A percentile compares a stretch with the other conserved stretches of the same genome.
Conservation (phyloP, 306 rosid species). For the Quercus mongolica region DNA sequence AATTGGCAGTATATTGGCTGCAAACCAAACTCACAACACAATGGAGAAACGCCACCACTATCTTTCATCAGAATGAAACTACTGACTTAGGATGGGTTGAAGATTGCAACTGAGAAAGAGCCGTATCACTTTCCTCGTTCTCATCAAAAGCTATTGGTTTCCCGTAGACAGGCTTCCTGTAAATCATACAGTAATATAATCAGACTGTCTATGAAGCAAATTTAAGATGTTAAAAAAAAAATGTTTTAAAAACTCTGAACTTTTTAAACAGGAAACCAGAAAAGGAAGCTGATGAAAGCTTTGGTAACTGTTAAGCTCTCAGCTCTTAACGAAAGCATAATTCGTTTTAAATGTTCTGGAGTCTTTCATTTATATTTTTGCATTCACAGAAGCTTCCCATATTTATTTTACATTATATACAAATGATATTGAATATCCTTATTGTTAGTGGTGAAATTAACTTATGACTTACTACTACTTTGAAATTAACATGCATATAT, state of each 20-base stretch:
- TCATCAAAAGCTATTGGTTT: conserved; percentile 59
- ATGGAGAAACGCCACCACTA: conserved; percentile 1
- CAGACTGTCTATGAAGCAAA: not conserved
- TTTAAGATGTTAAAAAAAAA: not conserved
- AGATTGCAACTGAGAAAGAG: conserved; percentile 48
- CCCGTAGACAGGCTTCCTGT: conserved; percentile 65
- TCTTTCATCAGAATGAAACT: conserved; percentile 47
- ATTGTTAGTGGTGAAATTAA: not conserved
- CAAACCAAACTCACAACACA: conserved; percentile 13
- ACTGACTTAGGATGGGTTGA: conserved; percentile 52
- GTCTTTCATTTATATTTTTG: not conserved
- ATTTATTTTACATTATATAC: not conserved
- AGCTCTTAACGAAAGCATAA: not conserved
- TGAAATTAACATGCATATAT: not conserved
- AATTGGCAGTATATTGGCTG: conserved; percentile 6
- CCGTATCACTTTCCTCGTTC: conserved; percentile 67
- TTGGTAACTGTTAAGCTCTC: not conserved
- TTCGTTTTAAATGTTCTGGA: not conserved
- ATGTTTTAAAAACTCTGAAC: not conserved
- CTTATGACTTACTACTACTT: not conserved
- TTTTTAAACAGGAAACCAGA: not conserved
- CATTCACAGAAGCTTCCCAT: not conserved
- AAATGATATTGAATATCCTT: not conserved
- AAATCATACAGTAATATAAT: not conserved
- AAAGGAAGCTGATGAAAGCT: not conserved